Evolutionary conservation across 768 basidiomycete species (phyloP), one percentile per base, ranked within the genome.

Genomic region (Tulasnella sp.): DNA sequence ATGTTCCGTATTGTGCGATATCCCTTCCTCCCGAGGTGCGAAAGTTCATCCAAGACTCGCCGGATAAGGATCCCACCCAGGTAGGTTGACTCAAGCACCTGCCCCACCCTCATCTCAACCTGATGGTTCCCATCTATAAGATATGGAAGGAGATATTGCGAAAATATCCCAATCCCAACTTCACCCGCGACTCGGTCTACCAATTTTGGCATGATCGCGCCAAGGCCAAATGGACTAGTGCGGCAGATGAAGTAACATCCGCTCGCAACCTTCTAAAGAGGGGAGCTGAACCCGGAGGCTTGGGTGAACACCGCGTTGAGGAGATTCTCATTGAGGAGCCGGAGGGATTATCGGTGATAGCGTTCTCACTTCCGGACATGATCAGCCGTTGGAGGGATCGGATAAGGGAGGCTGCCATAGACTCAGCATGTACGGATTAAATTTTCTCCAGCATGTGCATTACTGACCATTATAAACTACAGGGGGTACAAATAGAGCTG

Each of bases 401-500:
- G 1, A 81, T 86, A 1, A 79, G 81, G 10, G 86, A 86, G 71
- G 77, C 84, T 21, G 71, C 82, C 12, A 39, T 86, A 12, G 85
- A 86, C 79, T 86, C 84, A 2, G 80, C 85, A 14, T 86, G 85
- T 85, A 52, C 52, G 83, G 81, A 24, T n/a, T n/a, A n/a, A n/a
- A n/a, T n/a, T n/a, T n/a, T n/a, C n/a, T n/a, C n/a, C n/a, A n/a
- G n/a, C n/a, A n/a, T 10, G 36, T 10, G 40, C 12, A 78, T 7
- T 27, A 9, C n/a, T 77, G 34, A 71, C 34, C 8, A 39, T 71
- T 8, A 40, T 75, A 36, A 27, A 31, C 74, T 62, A 86, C 52
- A 24, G 86, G 84, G 83, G 84, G 85, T 7, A 86, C 85, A 1
- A 87, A 86, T 81, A 82, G 82, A 0, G 81, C 82, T 2, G 81